Evolutionary conservation across 306 rosid species (phyloP).

Genomic region (Medicago ruthenica): DNA sequence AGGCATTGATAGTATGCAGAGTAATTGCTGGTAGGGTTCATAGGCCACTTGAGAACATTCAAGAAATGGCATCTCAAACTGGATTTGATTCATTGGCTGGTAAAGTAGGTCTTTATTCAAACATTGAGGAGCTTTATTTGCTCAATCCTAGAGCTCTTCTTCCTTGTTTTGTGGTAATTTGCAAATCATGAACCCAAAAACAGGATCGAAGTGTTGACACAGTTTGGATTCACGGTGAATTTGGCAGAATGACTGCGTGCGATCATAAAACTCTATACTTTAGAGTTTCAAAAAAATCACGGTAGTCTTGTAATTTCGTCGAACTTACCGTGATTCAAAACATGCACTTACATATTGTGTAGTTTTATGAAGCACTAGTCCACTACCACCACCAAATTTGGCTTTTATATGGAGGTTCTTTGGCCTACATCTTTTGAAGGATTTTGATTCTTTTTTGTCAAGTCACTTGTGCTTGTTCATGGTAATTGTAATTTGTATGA

Average conservation of each 20-base stretch:
- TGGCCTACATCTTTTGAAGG: conserved; percentile 44
- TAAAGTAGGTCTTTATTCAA: conserved; percentile 84
- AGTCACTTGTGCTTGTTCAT: conserved; percentile 12
- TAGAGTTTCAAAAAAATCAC: background rate
- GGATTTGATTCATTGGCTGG: conserved; percentile 97
- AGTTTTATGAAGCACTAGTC: conserved; percentile 50
- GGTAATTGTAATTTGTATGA: conserved; percentile 43
- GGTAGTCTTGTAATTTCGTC: background rate
- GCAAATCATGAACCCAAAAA: conserved; percentile 72
- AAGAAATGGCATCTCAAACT: conserved; percentile 70
- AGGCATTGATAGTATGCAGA: conserved; percentile 87
- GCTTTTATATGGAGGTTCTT: conserved; percentile 38
- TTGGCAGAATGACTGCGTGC: background rate
- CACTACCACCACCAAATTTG: conserved; percentile 1
- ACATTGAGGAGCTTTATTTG: conserved; percentile 87
- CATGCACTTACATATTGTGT: conserved; percentile 39
- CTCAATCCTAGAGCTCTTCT: conserved; percentile 89
- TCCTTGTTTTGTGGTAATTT: conserved; percentile 91
- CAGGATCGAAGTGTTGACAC: background rate
- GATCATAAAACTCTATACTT: background rate
- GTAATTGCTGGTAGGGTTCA: conserved; percentile 98
- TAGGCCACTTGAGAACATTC: conserved; percentile 79
- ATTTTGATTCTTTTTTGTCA: conserved; percentile 46
- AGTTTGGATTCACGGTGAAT: background rate
- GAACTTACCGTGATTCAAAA: background rate